Evolutionary conservation across 345 rosid genomes (phyloP).

Genomic region (Salix brachista): DNA sequence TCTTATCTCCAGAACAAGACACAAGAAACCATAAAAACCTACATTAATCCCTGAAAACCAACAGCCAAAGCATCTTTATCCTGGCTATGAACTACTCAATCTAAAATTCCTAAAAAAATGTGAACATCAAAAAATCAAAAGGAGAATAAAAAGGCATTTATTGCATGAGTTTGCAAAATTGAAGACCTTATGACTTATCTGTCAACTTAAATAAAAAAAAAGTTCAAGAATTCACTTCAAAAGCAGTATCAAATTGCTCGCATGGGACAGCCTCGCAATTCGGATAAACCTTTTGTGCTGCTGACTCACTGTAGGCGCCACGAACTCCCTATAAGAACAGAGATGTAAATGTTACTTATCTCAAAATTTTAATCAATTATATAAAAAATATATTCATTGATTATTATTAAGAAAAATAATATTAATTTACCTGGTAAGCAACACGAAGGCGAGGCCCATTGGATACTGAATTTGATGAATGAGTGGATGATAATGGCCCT

Average conservation of each 20-base stretch:
- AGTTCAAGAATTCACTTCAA: slow-evolving; percentile 48
- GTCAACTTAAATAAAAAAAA: neutral
- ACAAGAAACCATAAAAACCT: too few species aligned
- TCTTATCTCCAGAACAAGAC: too few species aligned
- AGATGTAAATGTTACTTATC: too few species aligned
- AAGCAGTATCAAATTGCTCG: slow-evolving; percentile 91
- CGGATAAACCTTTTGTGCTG: slow-evolving; percentile 92
- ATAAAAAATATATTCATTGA: neutral
- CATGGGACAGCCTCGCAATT: slow-evolving; percentile 96
- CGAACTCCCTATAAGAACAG: slow-evolving; percentile 55
- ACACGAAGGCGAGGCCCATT: slow-evolving; percentile 78
- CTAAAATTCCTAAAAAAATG: too few species aligned
- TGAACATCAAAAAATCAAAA: too few species aligned
- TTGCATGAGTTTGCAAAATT: too few species aligned
- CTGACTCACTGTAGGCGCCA: slow-evolving; percentile 95
- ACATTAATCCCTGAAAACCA: too few species aligned
- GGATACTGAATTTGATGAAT: slow-evolving; percentile 41
- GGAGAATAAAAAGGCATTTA: too few species aligned
- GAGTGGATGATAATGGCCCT: slow-evolving; percentile 80
- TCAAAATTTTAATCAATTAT: neutral
- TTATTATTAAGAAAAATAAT: too few species aligned
- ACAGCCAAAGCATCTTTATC: too few species aligned
- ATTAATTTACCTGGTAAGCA: slow-evolving; percentile 70
- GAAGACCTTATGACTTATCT: too few species aligned
- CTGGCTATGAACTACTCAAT: too few species aligned